Conservation (phyloP, 305 asterid species). For the Fraxinus nigra region DNA sequence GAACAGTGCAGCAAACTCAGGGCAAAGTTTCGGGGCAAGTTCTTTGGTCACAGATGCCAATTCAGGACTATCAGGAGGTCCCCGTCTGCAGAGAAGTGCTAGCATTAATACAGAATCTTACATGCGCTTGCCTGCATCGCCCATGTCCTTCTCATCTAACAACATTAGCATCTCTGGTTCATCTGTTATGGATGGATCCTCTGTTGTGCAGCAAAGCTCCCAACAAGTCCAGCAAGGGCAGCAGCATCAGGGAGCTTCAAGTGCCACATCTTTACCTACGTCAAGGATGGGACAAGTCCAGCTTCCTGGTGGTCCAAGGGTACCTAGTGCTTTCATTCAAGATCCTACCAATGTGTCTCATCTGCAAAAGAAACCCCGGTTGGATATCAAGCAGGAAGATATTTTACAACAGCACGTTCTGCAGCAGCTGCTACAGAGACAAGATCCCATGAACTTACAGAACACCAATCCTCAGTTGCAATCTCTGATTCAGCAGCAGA, state of each 20-base stretch:
- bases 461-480: slow-evolving; percentile 73
- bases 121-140: slow-evolving; percentile 87
- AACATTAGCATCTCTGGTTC: slow-evolving; percentile 80
- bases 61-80: slow-evolving; percentile 87
- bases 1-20: slow-evolving; percentile 70
- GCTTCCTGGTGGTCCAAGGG: slow-evolving; percentile 54
- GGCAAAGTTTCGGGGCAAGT: slow-evolving; percentile 90
- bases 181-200: slow-evolving; percentile 80
- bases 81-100: slow-evolving; percentile 84
- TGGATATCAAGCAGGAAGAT: slow-evolving; percentile 91
- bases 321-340: slow-evolving; percentile 61
- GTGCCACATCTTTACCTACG: slow-evolving; percentile 71
- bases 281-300: slow-evolving; percentile 70
- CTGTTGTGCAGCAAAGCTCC: slow-evolving; percentile 62
- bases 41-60: slow-evolving; percentile 95
- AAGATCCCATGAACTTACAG: slow-evolving; percentile 71
- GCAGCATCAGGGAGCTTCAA: slow-evolving; percentile 72
- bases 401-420: slow-evolving; percentile 73
- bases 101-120: slow-evolving; percentile 82
- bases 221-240: slow-evolving; percentile 55
- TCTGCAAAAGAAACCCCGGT: slow-evolving; percentile 81
- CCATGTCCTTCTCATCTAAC: slow-evolving; percentile 89
- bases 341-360: slow-evolving; percentile 60
- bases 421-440: slow-evolving; percentile 76
- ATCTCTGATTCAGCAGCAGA: slow-evolving; percentile 80